phyloP scores from a whole-genome alignment of 352 stramenopile species.

The Pythium graminicola region DNA sequence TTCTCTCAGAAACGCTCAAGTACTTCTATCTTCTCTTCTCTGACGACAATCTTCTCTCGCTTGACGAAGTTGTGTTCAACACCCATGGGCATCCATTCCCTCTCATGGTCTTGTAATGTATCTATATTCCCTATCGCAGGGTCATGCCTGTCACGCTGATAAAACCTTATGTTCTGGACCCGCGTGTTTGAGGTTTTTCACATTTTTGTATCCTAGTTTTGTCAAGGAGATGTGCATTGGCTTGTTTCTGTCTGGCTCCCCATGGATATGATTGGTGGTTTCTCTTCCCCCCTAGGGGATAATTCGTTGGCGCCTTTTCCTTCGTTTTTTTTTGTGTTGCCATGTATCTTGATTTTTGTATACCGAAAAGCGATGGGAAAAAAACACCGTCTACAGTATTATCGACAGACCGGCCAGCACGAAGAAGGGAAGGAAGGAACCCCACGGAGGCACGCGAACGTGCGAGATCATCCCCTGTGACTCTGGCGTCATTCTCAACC shows the following conservation, averaged over 20 bases:
- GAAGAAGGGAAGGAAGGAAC: conserved; percentile 6
- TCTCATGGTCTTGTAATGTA: conserved; percentile 12
- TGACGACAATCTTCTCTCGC: conserved; percentile 64
- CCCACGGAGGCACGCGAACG: no score
- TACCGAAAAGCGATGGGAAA: not conserved
- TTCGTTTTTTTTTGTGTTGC: conserved; percentile 7
- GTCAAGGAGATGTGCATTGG: no score
- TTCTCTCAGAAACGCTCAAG: conserved; percentile 92
- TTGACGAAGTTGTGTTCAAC: conserved; percentile 87
- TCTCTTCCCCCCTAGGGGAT: not conserved
- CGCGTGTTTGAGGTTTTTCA: conserved; percentile 11
- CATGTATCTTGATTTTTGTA: conserved; percentile 2
- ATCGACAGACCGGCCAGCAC: not conserved
- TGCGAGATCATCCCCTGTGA: no score
- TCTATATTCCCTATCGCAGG: conserved; percentile 14
- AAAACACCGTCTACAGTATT: not conserved
- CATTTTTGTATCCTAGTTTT: conserved; percentile 6
- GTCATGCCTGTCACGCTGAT: not conserved
- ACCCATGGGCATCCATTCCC: conserved; percentile 84
- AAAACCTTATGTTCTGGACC: conserved; percentile 7
- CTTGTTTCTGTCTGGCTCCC: no score
- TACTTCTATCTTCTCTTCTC: conserved; percentile 91
- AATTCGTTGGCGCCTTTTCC: conserved; percentile 2
- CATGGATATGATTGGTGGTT: no score
- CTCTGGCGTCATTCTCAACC: not conserved